Evolutionary conservation across 371 early-diverging fungal genomes (phyloP), one percentile per base, ranked within the genome.

Genomic region (Mortierella sp.): DNA sequence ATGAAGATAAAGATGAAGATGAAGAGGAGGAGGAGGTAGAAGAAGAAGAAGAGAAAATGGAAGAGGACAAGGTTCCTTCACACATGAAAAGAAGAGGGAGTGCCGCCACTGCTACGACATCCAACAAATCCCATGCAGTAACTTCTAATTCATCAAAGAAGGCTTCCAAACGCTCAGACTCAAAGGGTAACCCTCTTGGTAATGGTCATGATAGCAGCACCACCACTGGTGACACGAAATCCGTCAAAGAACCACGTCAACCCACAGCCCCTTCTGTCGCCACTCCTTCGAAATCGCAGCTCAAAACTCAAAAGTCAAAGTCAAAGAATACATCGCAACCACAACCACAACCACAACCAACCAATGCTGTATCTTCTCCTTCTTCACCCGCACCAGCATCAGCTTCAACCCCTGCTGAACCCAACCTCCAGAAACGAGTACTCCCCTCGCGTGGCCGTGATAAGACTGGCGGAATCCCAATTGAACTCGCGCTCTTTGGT

Each of bases 371-470:
- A 50, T 50, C 63, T 2, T 55, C 70, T 28, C 43, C 52, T 13
- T 65, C 61, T 16, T 22, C 70, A 24, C 4, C 72, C 22, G 21
- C 52, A 52, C 22, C 50, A 36, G n/a, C 60, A 22, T 32, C 59
- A 11, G 22, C 19, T 28, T 24, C 58, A 21, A 8, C 53, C 1
- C 33, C 58, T 11, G 7, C 67, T 19, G 76, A 71, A 2, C 16
- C 40, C 16, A 62, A 22, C 22, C 67, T 64, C 24, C 74, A 79
- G 41, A 73, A 74, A 28, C 75, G 76, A 15, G 72, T 72, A 9
- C 72, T 75, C 3, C 81, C 81, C 2, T 55, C 76, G 11, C 81
- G 81, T 36, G 53, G 81, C 2, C 81, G 81, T 10, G 81, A 75
- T 64, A 72, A 78, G 57, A 53, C 67, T 48, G 63, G 57, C 15